phyloP scores from a whole-genome alignment of 2,329 filamentous ascomycete species.

The Ceratocystiopsis brevicomis region DNA sequence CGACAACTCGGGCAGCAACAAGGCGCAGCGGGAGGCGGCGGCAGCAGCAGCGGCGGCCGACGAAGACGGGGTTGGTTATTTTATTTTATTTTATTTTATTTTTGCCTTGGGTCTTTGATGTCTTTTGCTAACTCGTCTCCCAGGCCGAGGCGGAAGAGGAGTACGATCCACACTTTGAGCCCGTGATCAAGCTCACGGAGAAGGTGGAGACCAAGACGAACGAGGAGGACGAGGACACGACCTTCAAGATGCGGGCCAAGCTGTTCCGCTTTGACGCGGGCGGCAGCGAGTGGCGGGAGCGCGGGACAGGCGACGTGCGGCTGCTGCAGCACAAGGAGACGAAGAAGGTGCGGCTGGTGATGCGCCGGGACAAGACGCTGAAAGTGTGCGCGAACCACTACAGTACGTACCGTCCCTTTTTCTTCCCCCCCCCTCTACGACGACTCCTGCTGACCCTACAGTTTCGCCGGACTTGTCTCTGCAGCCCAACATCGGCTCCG shows the following conservation, averaged over 20 bases:
- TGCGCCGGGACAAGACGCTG: constrained; percentile 98
- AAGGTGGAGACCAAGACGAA: constrained; percentile 96
- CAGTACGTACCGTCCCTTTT: constrained; percentile 40
- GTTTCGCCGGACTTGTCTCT: constrained; percentile 98
- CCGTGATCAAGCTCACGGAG: constrained; percentile 87
- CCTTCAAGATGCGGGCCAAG: constrained; percentile 99
- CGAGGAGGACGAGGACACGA: constrained; percentile 92
- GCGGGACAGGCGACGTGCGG: constrained; percentile 88
- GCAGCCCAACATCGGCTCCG: constrained; percentile 89
- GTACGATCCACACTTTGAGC: constrained; percentile 82
- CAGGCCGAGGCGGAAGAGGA: neutral
- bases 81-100: neutral
- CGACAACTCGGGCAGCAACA: constrained; percentile 76
- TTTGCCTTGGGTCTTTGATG: neutral
- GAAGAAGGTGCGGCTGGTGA: constrained; percentile 89
- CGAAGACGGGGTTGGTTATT: constrained; percentile 32
- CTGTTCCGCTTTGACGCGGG: constrained; percentile 96
- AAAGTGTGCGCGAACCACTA: constrained; percentile 99
- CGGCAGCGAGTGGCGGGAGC: constrained; percentile 94
- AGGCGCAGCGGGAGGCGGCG: constrained; percentile 51
- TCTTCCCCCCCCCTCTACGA: neutral
- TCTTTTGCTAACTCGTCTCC: too few species aligned
- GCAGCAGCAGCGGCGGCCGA: constrained; percentile 37
- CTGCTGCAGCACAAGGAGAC: constrained; percentile 98
- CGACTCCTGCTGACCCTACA: constrained; percentile 18